These are phyloP conservation scores for Cydonia oblonga DNA, from an alignment of 331 rosid genomes.

Conservation along the genomic window DNA sequence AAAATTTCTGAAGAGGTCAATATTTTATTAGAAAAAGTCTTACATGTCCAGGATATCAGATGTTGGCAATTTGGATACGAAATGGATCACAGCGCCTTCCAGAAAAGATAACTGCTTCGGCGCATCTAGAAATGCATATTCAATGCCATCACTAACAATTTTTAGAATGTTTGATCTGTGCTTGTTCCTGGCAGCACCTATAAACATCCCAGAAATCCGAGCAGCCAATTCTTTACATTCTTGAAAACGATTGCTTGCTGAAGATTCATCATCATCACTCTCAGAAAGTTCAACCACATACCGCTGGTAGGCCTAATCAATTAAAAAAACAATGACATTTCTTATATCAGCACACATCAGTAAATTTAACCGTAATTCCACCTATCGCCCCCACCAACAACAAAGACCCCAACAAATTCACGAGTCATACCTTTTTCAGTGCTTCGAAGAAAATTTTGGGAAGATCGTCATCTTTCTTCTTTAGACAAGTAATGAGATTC, in stretches of 20 bases:
- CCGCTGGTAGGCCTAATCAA: slow-evolving; percentile 56
- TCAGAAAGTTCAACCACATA: slow-evolving; percentile 32
- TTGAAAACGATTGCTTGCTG: slow-evolving; percentile 38
- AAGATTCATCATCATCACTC: slow-evolving; percentile 41
- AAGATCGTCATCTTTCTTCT: slow-evolving; percentile 51
- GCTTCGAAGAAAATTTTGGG: slow-evolving; percentile 63
- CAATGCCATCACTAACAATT: slow-evolving; percentile 66
- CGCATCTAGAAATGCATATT: slow-evolving; percentile 70
- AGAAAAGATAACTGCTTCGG: slow-evolving; percentile 73
- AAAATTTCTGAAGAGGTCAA: slow-evolving; percentile 4
- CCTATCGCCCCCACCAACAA: background rate
- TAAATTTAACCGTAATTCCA: background rate
- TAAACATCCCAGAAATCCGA: slow-evolving; percentile 72
- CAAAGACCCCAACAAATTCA: background rate
- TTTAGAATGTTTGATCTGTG: slow-evolving; percentile 60
- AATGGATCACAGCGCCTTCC: slow-evolving; percentile 60
- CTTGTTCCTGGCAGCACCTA: slow-evolving; percentile 75
- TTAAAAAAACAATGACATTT: background rate
- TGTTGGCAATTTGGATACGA: slow-evolving; percentile 69
- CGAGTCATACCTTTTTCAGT: slow-evolving; percentile 55
- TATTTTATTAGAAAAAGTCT: slow-evolving; percentile 10
- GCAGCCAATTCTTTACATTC: slow-evolving; percentile 77
- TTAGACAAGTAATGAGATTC: slow-evolving; percentile 55
- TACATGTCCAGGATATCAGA: slow-evolving; percentile 67
- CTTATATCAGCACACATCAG: background rate